Conservation (phyloP, 345 rosid species). For the Sonneratia caseolaris region DNA sequence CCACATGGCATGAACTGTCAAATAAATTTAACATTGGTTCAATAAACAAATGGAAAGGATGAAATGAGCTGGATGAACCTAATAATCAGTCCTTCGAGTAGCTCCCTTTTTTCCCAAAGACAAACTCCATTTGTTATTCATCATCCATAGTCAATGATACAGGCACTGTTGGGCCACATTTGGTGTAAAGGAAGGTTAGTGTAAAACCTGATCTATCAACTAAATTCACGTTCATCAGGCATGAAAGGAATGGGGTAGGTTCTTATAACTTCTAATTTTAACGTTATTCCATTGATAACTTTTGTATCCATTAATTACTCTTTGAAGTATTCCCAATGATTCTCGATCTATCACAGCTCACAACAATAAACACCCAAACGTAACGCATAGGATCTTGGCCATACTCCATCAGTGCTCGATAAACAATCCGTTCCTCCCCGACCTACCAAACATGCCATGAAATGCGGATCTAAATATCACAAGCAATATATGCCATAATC, state of each 20-base stretch:
- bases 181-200: neutral
- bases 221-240: neutral
- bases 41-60: neutral
- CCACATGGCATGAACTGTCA: no score
- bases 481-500: neutral
- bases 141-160: no score
- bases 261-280: neutral
- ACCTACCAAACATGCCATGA: neutral
- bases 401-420: neutral
- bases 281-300: neutral
- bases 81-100: neutral
- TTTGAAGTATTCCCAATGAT: neutral
- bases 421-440: neutral
- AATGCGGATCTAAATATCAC: neutral
- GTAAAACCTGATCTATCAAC: neutral
- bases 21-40: neutral
- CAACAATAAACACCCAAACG: neutral
- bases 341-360: neutral
- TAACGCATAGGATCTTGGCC: neutral
- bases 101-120: neutral
- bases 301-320: neutral
- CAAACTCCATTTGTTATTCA: neutral
- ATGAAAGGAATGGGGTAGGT: neutral
- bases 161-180: neutral
- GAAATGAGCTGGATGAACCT: neutral